Conservation (phyloP, 495 filamentous ascomycete species). For the Penicillium coprophilum region DNA sequence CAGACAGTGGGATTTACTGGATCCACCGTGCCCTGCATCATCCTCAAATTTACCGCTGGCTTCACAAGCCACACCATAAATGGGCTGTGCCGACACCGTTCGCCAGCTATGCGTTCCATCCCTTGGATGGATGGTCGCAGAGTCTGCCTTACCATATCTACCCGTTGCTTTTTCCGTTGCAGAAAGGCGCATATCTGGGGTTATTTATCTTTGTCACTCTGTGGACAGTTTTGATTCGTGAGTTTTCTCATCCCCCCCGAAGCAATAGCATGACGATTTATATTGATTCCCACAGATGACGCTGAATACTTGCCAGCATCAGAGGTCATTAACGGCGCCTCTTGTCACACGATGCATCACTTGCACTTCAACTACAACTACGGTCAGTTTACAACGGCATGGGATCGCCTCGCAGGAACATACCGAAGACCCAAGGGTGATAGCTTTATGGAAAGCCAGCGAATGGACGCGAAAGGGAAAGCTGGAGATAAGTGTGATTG, state of each 20-base stretch:
- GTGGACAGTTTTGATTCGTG: conserved; percentile 90
- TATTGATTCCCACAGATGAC: conserved; percentile 53
- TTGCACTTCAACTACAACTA: conserved; percentile 98
- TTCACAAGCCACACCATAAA: conserved; percentile 97
- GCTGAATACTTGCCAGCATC: conserved; percentile 85
- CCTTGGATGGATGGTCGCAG: conserved; percentile 86
- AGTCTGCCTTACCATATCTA: conserved; percentile 92
- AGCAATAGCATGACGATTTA: not conserved
- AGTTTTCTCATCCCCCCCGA: conserved; percentile 8
- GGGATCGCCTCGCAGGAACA: conserved; percentile 84
- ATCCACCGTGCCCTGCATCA: conserved; percentile 87
- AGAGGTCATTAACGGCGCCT: conserved; percentile 84
- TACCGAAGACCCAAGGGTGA: conserved; percentile 66
- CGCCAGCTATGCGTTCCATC: conserved; percentile 91
- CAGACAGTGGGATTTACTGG: conserved; percentile 88
- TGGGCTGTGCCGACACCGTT: conserved; percentile 97
- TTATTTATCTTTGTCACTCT: conserved; percentile 89
- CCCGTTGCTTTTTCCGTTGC: conserved; percentile 85
- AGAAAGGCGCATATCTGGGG: conserved; percentile 80
- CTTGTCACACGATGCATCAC: conserved; percentile 94
- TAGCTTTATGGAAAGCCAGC: conserved; percentile 17
- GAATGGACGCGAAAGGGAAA: not conserved
- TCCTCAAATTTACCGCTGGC: conserved; percentile 72
- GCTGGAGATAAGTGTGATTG: conserved; percentile 2
- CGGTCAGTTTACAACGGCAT: conserved; percentile 90